Percentiles rank a stretch among this genome's conserved stretches.
Evolutionary conservation across 1,284 basidiomycete genomes (phyloP).

Genomic region (Rhodofomes roseus): DNA sequence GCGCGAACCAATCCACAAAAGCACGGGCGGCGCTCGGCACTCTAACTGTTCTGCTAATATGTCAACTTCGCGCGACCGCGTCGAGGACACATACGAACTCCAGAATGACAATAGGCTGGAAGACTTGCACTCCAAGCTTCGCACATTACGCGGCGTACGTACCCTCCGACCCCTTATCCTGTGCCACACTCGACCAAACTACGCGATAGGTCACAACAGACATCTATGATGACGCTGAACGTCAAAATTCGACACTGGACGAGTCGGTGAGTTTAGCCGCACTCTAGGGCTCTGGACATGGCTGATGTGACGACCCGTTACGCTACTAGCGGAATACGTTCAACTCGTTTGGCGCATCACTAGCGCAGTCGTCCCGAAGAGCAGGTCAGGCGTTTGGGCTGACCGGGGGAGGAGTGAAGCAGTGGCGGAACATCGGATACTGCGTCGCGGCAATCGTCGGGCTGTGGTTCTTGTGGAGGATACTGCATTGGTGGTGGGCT

Average conservation of each 20-base stretch:
- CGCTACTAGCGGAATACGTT: conserved; percentile 58
- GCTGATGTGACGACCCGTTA: neutral
- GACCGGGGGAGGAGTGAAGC: conserved; percentile 58
- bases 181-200: neutral
- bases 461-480: conserved; percentile 44
- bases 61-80: conserved; percentile 22
- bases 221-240: conserved; percentile 76
- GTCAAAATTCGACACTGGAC: conserved; percentile 75
- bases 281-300: neutral
- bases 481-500: conserved; percentile 30
- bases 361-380: conserved; percentile 61
- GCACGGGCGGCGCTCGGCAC: no score
- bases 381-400: conserved; percentile 70
- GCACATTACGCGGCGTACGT: conserved; percentile 70
- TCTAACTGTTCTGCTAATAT: conserved; percentile 12
- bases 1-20: no score
- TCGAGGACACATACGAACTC: conserved; percentile 70
- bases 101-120: conserved; percentile 83
- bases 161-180: conserved; percentile 5
- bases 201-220: conserved; percentile 66
- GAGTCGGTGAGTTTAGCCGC: conserved; percentile 52
- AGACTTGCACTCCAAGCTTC: conserved; percentile 75
- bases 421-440: conserved; percentile 61
- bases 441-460: conserved; percentile 42
- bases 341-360: conserved; percentile 53